phyloP scores from a whole-genome alignment of 2,329 filamentous ascomycete genomes.

The Didymella pomorum region DNA sequence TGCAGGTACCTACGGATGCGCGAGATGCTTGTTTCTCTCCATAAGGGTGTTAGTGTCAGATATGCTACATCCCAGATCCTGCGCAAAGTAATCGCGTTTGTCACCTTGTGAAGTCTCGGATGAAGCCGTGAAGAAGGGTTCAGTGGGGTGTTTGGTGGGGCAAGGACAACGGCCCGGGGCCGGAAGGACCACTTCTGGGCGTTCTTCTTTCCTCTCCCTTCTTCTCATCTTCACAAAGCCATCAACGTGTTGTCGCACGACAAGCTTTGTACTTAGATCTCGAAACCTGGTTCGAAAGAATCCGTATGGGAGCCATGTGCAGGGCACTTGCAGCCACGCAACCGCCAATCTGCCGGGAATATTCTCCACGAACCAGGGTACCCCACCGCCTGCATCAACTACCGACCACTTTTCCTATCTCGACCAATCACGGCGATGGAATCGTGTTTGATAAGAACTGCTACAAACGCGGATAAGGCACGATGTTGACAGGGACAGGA shows the following conservation, averaged over 20 bases:
- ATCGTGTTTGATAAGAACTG: constrained; percentile 30
- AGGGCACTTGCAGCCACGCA: constrained; percentile 1
- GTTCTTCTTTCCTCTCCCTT: not conserved
- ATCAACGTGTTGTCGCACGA: not conserved
- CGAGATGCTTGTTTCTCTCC: not conserved
- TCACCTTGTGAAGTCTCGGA: constrained; percentile 8
- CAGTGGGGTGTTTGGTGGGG: constrained; percentile 16
- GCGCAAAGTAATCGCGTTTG: constrained; percentile 5
- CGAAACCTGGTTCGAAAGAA: too few species aligned
- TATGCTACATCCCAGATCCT: not conserved
- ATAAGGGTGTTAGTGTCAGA: not conserved
- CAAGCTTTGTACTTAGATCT: too few species aligned
- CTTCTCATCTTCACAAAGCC: too few species aligned
- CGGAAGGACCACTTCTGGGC: not conserved
- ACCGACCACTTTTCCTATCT: constrained; percentile 27
- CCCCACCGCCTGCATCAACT: constrained; percentile 24
- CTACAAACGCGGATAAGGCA: constrained; percentile 16
- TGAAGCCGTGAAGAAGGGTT: constrained; percentile 6
- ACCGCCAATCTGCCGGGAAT: not conserved
- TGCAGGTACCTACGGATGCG: constrained; percentile 1
- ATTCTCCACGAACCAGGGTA: constrained; percentile 3
- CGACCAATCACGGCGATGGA: constrained; percentile 27
- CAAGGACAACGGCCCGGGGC: constrained; percentile 10
- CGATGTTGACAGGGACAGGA: not conserved
- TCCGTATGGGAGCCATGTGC: not conserved